Conservation (phyloP, 331 rosid genomes). For the Phaseolus coccineus region DNA sequence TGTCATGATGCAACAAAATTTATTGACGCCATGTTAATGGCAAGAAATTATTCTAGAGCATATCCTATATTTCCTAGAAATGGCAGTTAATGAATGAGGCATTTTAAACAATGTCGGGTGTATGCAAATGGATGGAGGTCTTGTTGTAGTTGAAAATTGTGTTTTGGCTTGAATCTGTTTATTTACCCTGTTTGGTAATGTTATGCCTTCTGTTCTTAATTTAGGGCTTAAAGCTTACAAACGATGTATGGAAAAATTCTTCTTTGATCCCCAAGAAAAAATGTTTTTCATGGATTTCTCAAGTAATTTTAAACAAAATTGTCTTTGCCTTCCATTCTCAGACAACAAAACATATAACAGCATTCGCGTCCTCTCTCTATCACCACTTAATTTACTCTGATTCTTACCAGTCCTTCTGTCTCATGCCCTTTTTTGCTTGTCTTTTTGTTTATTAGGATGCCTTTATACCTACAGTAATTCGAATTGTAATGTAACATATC, state of each 20-base stretch:
- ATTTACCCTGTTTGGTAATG: constrained; percentile 4
- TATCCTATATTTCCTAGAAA: not conserved
- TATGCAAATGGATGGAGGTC: constrained; percentile 9
- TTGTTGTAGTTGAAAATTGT: not conserved
- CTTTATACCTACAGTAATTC: not conserved
- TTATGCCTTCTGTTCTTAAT: constrained; percentile 5
- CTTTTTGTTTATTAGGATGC: constrained; percentile 1
- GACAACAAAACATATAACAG: not conserved
- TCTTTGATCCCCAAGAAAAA: not conserved
- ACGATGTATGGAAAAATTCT: not conserved
- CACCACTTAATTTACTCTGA: not conserved
- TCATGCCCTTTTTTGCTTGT: not conserved
- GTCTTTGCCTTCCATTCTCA: not conserved
- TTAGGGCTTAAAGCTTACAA: not conserved
- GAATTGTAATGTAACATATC: not conserved
- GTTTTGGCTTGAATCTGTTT: not conserved
- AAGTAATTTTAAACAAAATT: not conserved
- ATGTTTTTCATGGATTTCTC: not conserved
- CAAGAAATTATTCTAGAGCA: not conserved
- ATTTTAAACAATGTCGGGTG: not conserved
- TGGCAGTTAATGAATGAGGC: not conserved
- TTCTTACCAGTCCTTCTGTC: not conserved
- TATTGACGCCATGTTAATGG: not conserved
- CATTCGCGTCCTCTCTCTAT: not conserved
- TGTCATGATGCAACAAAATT: constrained; percentile 16